Evolutionary conservation across 179 eudicot species (phyloP), one percentile per base, ranked within the genome.

Genomic region (Drosera spatulata): DNA sequence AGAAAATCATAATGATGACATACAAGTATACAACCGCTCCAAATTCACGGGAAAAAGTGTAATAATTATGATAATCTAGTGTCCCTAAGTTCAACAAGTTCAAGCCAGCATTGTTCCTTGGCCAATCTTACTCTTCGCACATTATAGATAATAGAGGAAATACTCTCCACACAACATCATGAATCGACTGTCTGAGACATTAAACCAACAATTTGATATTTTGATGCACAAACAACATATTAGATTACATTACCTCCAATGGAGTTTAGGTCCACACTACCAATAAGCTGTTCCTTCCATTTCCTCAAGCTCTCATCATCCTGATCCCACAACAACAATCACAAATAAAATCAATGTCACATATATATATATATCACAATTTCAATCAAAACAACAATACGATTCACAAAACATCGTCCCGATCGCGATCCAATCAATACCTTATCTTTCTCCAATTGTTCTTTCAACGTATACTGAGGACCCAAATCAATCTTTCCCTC

Each of bases 271-370:
- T 91, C 98, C 62, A 91, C 93, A 65, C 79, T 72, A 37, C 95
- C 98, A 68, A 91, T 91, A 67, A 88, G 85, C 48, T 91, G 95
- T 46, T 91, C 96, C 78, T 91, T 91, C 98, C 98, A 91, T 63
- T 86, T 91, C 70, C 33, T 22, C 33, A 22, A 22, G 33, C 33
- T 22, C 33, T 22, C 33, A 22, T 22, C 33, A 22, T 22, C 89
- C 96, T 91, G 63, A 48, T 5, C 40, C 53, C 56, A 58, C 22
- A 22, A 47, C 12, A 12, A 38, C 33, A 22, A 1, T 39, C 51
- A 43, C 22, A 43, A 39, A n/a, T 0, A 10, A 15, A 39, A 4
- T 10, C 59, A 55, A 15, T 5, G 7, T 1, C 40, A 15, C 7
- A 6, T 4, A 1, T 33, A 3, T 56, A 5, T 3, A 41, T 2